Percentiles rank a stretch among this genome's conserved stretches.
Evolutionary conservation across 83 land plant species (phyloP).

Genomic region (Picea abies): DNA sequence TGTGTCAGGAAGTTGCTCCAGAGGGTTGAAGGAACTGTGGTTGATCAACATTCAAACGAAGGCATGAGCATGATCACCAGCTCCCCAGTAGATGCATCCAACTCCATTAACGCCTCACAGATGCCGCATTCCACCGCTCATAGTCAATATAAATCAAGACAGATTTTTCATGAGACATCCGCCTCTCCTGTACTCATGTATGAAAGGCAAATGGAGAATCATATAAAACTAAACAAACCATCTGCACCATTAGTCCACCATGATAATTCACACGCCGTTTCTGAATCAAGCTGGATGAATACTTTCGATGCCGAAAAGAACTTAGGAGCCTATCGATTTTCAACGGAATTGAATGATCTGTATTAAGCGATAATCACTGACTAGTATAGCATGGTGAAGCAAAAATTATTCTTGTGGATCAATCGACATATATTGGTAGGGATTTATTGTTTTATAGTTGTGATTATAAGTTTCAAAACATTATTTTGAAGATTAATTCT

Average conservation of each 20-base stretch:
- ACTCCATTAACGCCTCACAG: neutral
- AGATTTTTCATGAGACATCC: neutral
- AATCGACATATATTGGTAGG: too few relatives aligned
- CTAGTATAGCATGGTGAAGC: neutral
- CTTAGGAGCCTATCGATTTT: neutral
- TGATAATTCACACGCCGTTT: neutral
- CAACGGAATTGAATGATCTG: neutral
- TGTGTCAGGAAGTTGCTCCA: conserved; percentile 6
- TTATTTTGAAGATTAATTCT: too few relatives aligned
- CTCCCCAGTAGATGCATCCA: neutral
- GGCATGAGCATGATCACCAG: neutral
- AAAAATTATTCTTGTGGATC: too few relatives aligned
- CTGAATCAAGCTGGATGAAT: neutral
- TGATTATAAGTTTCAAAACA: too few relatives aligned
- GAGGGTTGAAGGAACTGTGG: neutral
- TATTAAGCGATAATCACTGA: neutral
- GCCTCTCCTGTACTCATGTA: neutral
- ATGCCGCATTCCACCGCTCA: neutral
- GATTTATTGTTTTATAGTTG: too few relatives aligned
- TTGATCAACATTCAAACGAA: neutral
- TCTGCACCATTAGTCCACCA: neutral
- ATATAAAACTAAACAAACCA: neutral
- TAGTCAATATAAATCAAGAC: too few relatives aligned
- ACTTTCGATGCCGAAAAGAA: neutral
- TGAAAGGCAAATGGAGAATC: neutral